These are phyloP conservation scores for Phytophthora fragariaefolia DNA, from an alignment of 352 stramenopile genomes.

Conservation along the genomic window DNA sequence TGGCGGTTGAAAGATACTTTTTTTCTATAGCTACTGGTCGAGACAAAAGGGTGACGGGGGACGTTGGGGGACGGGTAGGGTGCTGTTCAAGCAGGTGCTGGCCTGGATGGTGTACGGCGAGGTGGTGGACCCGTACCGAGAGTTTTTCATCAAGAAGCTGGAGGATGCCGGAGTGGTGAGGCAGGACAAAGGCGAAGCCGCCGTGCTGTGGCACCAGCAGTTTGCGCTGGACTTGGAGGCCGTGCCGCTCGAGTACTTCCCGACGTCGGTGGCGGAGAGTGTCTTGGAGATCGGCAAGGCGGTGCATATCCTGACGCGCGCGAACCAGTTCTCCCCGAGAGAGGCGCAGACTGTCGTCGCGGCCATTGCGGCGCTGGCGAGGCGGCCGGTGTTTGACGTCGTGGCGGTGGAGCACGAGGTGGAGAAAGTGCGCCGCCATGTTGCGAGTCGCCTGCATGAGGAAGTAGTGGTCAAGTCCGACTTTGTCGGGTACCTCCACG, in stretches of 20 bases:
- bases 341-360: conserved; percentile 60
- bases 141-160: conserved; percentile 78
- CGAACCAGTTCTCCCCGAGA: conserved; percentile 51
- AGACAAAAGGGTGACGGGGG: too few relatives aligned
- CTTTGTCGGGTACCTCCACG: conserved; percentile 63
- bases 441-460: conserved; percentile 63
- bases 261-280: conserved; percentile 61
- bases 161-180: neutral
- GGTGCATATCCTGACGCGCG: conserved; percentile 58
- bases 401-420: conserved; percentile 59
- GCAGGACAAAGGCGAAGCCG: conserved; percentile 8
- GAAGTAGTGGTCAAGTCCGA: conserved; percentile 72
- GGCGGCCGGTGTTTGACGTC: conserved; percentile 52
- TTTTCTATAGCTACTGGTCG: too few relatives aligned
- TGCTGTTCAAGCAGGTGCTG: conserved; percentile 85
- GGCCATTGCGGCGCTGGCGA: conserved; percentile 45
- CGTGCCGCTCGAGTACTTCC: conserved; percentile 68
- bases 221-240: conserved; percentile 64
- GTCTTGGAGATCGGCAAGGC: conserved; percentile 77
- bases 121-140: conserved; percentile 67
- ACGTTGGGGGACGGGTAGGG: too few relatives aligned
- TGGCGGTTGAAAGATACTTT: neutral
- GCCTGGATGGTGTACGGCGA: conserved; percentile 81
- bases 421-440: conserved; percentile 58
- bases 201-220: conserved; percentile 53